Base-by-base conservation (phyloP, 805 yeast species). In the Nakazawaea wyomingensis region DNA sequence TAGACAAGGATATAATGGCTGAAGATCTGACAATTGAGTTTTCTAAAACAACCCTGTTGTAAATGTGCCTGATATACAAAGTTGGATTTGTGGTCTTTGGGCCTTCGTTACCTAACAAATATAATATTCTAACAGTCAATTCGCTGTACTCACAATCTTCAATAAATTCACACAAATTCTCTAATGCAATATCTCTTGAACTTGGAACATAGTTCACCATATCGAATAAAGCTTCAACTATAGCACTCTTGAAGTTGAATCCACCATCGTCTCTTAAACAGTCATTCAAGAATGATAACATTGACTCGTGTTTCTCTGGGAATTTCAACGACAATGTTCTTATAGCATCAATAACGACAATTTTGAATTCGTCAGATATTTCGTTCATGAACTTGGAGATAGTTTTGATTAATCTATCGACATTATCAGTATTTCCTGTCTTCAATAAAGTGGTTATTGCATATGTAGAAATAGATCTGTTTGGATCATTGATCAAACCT, bases 131-230 rank as follows among this genome's bases (percentile, higher is more conserved):
- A n/a, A 90, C 96, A 21, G 95, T 79, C 48, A 93, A 78, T 65
- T 89, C 96, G 24, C 96, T 85, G 68, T 75, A 91, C 67, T 93
- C 99, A 68, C 98, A 93, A 71, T 93, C 99, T 66, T 93, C 99
- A 55, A 93, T 93, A 59, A 89, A 90, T 64, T 93, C 99, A 72
- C 98, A 89, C 54, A 93, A 73, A 62, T 83, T 83, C 66, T 85
- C 88, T 56, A 93, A 71, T 18, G 96, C 95, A 38, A 76, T 64
- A 53, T 85, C 93, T 56, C 86, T 78, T 11, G 95, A 87, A 50
- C 72, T 80, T 17, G 96, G 96, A 47, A 88, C 81, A 57, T 83
- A 88, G 52, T 84, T 82, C 54, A 93, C 86, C 63, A 93, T 74
- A 61, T 91, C 98, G 53, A 90, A 87, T 51, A 93, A 75, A 2